These are phyloP conservation scores for Phaseolus coccineus DNA, from an alignment of 331 rosid species.

Conservation along the genomic window DNA sequence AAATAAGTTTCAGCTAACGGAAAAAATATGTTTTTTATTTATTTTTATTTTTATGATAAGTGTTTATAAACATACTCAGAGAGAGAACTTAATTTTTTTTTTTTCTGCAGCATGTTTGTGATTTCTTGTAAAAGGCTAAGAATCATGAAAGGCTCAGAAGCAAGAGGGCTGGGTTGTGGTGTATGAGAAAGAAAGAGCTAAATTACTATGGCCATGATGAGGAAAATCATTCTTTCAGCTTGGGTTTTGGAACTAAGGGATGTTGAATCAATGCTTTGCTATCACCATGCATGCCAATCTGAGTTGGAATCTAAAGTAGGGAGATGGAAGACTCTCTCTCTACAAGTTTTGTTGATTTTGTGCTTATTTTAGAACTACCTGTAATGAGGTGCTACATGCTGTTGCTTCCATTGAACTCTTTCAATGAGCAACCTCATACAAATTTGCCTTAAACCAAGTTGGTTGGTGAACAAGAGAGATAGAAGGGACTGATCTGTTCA, in stretches of 20 bases:
- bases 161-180: slow-evolving; percentile 70
- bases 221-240: slow-evolving; percentile 50
- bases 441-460: slow-evolving; percentile 38
- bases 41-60: too few species aligned
- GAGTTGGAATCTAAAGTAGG: slow-evolving; percentile 38
- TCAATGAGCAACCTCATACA: slow-evolving; percentile 40
- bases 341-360: slow-evolving; percentile 48
- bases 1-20: too few species aligned
- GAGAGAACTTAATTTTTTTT: neutral
- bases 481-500: slow-evolving; percentile 39
- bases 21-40: too few species aligned
- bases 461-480: slow-evolving; percentile 31
- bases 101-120: slow-evolving; percentile 69
- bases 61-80: neutral
- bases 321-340: slow-evolving; percentile 43
- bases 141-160: slow-evolving; percentile 83
- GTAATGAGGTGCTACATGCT: slow-evolving; percentile 39
- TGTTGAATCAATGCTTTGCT: slow-evolving; percentile 36
- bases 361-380: slow-evolving; percentile 47
- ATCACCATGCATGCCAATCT: slow-evolving; percentile 36
- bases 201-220: slow-evolving; percentile 10
- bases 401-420: slow-evolving; percentile 52
- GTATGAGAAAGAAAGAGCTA: slow-evolving; percentile 51
- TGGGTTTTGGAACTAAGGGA: slow-evolving; percentile 54
- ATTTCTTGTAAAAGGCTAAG: slow-evolving; percentile 78